phyloP scores from a whole-genome alignment of 1,284 basidiomycete genomes.

The Nidula niveotomentosa region DNA sequence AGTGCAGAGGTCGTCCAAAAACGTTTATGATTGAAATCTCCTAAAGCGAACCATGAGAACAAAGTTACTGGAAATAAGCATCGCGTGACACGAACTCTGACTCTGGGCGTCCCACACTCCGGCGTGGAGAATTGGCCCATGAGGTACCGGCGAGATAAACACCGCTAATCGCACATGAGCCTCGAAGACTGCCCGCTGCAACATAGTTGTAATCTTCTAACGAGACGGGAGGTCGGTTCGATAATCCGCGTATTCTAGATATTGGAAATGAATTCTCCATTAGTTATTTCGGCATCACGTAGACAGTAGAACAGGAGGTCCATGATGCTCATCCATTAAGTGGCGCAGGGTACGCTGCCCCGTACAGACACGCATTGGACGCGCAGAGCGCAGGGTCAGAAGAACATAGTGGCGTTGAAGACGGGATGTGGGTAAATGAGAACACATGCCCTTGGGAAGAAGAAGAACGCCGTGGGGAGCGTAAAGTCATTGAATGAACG shows the following conservation, averaged over 20 bases:
- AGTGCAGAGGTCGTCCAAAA: constrained; percentile 1
- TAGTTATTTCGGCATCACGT: background rate
- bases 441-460: constrained; percentile 3
- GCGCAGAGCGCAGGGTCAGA: background rate
- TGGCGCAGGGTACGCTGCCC: constrained; percentile 2
- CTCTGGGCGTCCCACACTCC: background rate
- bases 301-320: background rate
- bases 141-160: background rate
- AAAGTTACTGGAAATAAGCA: background rate
- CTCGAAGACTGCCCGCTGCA: no score
- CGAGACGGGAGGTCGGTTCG: background rate
- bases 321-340: background rate
- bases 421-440: background rate
- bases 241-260: background rate
- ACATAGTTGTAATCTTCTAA: background rate
- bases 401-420: background rate
- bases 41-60: constrained; percentile 1
- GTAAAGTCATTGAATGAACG: background rate
- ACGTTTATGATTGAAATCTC: background rate
- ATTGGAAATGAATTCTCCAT: background rate
- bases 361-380: background rate
- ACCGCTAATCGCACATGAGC: background rate
- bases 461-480: background rate
- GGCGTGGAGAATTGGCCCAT: background rate
- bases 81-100: background rate